Percentiles rank a stretch among this genome's conserved stretches.
Conservation (phyloP, 2,329 filamentous ascomycete species). For the Akanthomyces dipterigenus region DNA sequence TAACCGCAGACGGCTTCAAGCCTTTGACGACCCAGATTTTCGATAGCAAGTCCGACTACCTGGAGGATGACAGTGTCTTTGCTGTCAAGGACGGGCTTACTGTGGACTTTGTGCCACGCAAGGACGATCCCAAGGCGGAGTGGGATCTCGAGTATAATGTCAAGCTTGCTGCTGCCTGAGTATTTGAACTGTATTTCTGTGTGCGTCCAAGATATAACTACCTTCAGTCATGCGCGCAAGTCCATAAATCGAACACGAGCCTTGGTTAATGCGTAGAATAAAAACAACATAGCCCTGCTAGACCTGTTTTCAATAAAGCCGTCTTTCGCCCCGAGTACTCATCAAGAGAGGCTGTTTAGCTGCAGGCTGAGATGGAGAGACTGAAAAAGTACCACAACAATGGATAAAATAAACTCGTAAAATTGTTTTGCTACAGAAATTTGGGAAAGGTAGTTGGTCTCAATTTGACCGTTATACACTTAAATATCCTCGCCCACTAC, state of each 20-base stretch:
- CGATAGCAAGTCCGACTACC: conserved; percentile 57
- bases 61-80: conserved; percentile 46
- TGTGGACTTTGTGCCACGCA: conserved; percentile 33
- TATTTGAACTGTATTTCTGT: background rate
- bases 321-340: too few species aligned
- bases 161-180: conserved; percentile 30
- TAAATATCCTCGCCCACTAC: conserved; percentile 19
- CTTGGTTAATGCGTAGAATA: too few species aligned
- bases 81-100: conserved; percentile 46
- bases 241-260: too few species aligned
- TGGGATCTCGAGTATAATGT: conserved; percentile 59
- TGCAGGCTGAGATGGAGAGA: too few species aligned
- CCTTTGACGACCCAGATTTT: conserved; percentile 70
- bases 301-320: too few species aligned
- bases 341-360: too few species aligned
- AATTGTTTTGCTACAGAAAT: background rate
- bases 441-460: background rate
- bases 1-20: conserved; percentile 52
- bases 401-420: too few species aligned
- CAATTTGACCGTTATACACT: background rate
- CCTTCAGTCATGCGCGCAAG: too few species aligned
- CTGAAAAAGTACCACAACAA: too few species aligned
- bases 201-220: background rate
- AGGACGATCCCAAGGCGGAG: conserved; percentile 38
- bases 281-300: too few species aligned